Evolutionary conservation across 495 filamentous ascomycete genomes (phyloP), one percentile per base, ranked within the genome.

Genomic region (Daldinia childiae): DNA sequence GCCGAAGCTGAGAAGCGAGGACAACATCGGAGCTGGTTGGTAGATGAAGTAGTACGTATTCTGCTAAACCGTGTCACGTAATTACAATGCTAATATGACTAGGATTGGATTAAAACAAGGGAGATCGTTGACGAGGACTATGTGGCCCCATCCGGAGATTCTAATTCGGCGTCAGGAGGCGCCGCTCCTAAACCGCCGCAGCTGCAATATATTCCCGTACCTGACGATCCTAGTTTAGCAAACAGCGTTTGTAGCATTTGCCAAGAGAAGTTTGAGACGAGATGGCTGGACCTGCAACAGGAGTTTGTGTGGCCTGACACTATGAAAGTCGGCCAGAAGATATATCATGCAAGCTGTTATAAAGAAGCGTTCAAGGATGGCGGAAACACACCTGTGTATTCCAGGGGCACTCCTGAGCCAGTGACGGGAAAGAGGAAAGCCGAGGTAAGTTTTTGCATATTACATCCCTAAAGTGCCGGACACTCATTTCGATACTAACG

Each of bases 291-390:
- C 69, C 92, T 95, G 66, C 91, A 89, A 19, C 93, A 98, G 78
- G 93, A 98, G 67, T 98, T 93, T 85, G 97, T 99, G 32, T 99
- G 96, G 93, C 92, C 91, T 82, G 95, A 99, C 79, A 91, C 95
- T 0, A 82, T 92, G 55, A 87, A 89, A 73, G 86, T 95, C 39
- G 91, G 90, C n/a, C 87, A 82, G 57, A 88, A 92, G 66, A 89
- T 96, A 15, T 98, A 92, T 63, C 95, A 99, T 80, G 93, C 92
- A 21, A 95, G 87, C 62, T 98, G 96, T 71, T 91, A 95, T 77
- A 86, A 86, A 41, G 95, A 98, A 81, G 92, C 93, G 7, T 91
- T 85, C 65, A 91, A 89, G 77, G 90, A 92, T 24, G 80, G 82
- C 34, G 82, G 79, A 39, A 78, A 74, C 11, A 83, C 81, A 8